Evolutionary conservation across 2,329 filamentous ascomycete genomes (phyloP).

Genomic region (Nectriaceae sp.): DNA sequence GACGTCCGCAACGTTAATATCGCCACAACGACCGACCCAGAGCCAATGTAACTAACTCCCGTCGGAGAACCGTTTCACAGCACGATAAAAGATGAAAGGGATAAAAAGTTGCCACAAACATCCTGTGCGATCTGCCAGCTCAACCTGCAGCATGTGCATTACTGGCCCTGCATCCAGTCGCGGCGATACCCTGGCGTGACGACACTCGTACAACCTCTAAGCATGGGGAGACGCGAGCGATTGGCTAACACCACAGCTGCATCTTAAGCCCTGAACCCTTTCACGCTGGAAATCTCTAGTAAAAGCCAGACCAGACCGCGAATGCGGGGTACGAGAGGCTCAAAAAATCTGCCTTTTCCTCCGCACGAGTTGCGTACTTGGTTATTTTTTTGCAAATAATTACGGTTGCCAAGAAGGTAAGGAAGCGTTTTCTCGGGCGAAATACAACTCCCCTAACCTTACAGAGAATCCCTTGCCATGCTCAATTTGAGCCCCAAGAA

Average conservation of each 20-base stretch:
- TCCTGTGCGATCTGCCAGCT: conserved; percentile 12
- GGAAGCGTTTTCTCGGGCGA: too few species aligned
- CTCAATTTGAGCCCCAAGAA: background rate
- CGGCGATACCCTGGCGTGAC: background rate
- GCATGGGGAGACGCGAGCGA: background rate
- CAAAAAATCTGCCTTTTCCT: too few species aligned
- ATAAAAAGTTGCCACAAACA: conserved; percentile 6
- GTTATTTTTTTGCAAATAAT: too few species aligned
- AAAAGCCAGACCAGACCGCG: background rate
- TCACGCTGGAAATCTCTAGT: background rate
- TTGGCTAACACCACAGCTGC: background rate
- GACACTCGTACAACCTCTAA: background rate
- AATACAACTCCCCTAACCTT: too few species aligned
- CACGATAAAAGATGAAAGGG: background rate
- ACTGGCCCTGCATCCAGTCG: background rate
- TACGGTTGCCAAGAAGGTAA: too few species aligned
- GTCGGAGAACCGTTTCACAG: background rate
- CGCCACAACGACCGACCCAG: background rate
- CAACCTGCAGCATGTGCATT: conserved; percentile 12
- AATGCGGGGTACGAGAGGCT: background rate
- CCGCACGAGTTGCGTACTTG: too few species aligned
- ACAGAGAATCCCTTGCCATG: background rate
- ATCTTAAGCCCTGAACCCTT: background rate
- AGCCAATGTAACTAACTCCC: too few species aligned
- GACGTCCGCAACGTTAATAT: background rate